A percentile compares a stretch with the other conserved stretches of the same genome.
phyloP scores from a whole-genome alignment of 2,329 filamentous ascomycete species.

The Botrytis aclada region DNA sequence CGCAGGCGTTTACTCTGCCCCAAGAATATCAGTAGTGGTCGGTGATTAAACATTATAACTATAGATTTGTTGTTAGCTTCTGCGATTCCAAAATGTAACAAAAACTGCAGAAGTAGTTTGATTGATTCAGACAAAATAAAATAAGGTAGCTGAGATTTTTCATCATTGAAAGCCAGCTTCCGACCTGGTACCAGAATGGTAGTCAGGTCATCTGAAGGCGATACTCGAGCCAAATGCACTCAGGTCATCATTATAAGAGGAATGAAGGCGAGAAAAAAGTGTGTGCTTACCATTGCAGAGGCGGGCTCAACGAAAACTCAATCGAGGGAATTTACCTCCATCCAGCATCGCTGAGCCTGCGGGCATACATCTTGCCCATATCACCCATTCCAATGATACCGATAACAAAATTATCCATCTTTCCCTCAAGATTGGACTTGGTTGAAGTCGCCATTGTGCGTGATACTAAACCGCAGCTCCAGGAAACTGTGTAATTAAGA shows the following conservation, averaged over 20 bases:
- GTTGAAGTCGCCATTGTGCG: conserved; percentile 14
- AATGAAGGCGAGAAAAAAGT: conserved; percentile 33
- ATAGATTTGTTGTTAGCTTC: conserved; percentile 30
- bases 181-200: conserved; percentile 72
- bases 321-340: conserved; percentile 73
- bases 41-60: background rate
- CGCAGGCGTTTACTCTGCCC: conserved; percentile 87
- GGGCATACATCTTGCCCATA: conserved; percentile 98
- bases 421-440: conserved; percentile 19
- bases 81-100: conserved; percentile 20
- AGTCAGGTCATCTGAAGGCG: conserved; percentile 58
- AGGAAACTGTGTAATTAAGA: background rate
- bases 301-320: conserved; percentile 38
- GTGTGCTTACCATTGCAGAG: conserved; percentile 33
- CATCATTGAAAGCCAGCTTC: conserved; percentile 84
- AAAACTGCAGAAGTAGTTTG: conserved; percentile 20
- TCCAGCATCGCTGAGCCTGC: conserved; percentile 80
- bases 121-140: conserved; percentile 74
- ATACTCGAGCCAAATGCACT: conserved; percentile 99
- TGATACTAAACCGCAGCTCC: background rate
- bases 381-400: conserved; percentile 99
- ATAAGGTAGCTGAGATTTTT: conserved; percentile 99
- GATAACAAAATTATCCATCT: conserved; percentile 60
- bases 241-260: conserved; percentile 84
- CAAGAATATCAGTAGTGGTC: conserved; percentile 9